Evolutionary conservation across 768 basidiomycete species (phyloP), one percentile per base, ranked within the genome.

Genomic region (Trametes cubensis): DNA sequence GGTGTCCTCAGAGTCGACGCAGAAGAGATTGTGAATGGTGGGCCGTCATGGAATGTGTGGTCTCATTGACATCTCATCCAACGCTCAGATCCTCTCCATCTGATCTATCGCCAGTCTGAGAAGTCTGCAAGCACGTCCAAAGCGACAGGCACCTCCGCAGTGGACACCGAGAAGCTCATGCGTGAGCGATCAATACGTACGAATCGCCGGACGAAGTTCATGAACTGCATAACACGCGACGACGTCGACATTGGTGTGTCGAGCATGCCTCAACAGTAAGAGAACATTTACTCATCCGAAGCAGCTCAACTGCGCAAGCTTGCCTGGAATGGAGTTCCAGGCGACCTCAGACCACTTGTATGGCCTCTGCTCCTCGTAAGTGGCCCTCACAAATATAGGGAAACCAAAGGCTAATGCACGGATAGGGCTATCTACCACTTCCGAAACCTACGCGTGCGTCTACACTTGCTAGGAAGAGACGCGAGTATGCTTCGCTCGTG

Each of bases 301-400:
- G 34, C 65, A 91, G 92, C 85, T 20, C 92, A 94, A 72, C 80
- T 99, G 63, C 83, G 95, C 50, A 94, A 94, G 70, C 83, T 97
- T 50, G 89, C 95, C 20, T 99, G 97, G 97, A 89, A 89, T 53
- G 97, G 97, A 23, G 90, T 98, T 25, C 96, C 97, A 0, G 73
- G 75, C 58, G 92, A 95, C 67, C 79, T 99, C 26, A 83, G 97
- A 42, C 93, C 94, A 0, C 84, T 97, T 71, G 90, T 89, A 25
- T 99, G 97, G 97, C 94, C 94, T 71, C 79, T 98, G 50, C 81
- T 99, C 34, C 85, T 98, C 41, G 95, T 96, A 71, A 66, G 91
- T 80, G 25, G 14, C 7, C 15, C 21, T n/a, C 7, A 2, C 20
- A 4, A 7, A 2, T 30, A 15, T 38, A 3, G 17, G 0, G 11